These are phyloP conservation scores for Colletotrichum neosansevieriae DNA, from an alignment of 2,329 filamentous ascomycete species.

Conservation along the genomic window DNA sequence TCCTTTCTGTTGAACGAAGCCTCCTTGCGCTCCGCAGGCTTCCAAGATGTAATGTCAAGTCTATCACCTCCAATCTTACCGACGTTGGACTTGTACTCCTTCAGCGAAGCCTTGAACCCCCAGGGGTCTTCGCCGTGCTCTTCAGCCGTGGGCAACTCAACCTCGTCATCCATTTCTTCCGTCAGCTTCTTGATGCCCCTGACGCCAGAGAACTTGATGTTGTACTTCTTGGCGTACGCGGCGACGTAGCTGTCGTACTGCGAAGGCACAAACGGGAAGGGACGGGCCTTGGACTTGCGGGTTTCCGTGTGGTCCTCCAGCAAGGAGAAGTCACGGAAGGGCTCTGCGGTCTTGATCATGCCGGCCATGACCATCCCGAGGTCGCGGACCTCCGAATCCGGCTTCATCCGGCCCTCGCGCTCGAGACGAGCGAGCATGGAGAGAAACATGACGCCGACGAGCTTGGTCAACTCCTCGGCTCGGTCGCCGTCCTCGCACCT, in stretches of 20 bases:
- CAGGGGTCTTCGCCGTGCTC: constrained; percentile 45
- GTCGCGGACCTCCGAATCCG: constrained; percentile 51
- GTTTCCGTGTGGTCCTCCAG: constrained; percentile 39
- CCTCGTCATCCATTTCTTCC: constrained; percentile 37
- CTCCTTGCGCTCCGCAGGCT: constrained; percentile 49
- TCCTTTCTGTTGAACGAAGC: constrained; percentile 51
- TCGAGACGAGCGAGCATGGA: constrained; percentile 54
- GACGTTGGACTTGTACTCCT: constrained; percentile 41
- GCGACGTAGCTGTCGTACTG: constrained; percentile 49
- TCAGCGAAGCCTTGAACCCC: constrained; percentile 44
- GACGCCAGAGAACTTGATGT: constrained; percentile 47
- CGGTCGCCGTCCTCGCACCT: constrained; percentile 37
- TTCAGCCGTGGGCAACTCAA: constrained; percentile 44
- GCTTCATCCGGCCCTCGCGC: constrained; percentile 46
- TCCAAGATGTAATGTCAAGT: constrained; percentile 52
- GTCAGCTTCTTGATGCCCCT: constrained; percentile 44
- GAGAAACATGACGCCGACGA: constrained; percentile 52
- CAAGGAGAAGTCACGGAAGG: constrained; percentile 35
- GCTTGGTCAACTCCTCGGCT: constrained; percentile 45
- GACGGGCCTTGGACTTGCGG: constrained; percentile 40
- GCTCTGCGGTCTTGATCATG: constrained; percentile 45
- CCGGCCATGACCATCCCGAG: constrained; percentile 54
- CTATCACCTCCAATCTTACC: constrained; percentile 53
- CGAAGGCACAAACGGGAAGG: constrained; percentile 41
- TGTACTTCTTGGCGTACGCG: constrained; percentile 50